These are phyloP conservation scores for Trichoderma virens DNA, from an alignment of 495 filamentous ascomycete genomes.

Conservation along the genomic window DNA sequence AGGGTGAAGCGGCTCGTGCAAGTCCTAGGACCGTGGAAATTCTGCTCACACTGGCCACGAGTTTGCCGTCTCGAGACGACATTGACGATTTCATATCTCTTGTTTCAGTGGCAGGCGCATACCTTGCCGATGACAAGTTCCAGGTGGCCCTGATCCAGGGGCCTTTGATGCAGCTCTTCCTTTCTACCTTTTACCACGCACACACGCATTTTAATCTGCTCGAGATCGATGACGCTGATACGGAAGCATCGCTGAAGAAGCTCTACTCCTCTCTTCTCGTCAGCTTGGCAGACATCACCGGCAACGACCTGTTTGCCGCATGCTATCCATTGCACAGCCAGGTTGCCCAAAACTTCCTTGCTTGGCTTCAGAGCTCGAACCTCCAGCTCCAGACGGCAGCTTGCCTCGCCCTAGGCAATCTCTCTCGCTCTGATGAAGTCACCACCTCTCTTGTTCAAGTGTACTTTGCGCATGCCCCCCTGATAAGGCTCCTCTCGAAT, in stretches of 20 bases:
- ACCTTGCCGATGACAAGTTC: conserved; percentile 34
- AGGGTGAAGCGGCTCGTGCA: conserved; percentile 27
- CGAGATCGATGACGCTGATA: conserved; percentile 33
- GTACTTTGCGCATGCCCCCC: conserved; percentile 43
- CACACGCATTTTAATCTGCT: conserved; percentile 20
- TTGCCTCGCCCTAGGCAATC: conserved; percentile 69
- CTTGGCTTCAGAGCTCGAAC: conserved; percentile 32
- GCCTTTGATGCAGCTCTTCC: conserved; percentile 23
- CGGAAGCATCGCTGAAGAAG: conserved; percentile 44
- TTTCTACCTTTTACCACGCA: conserved; percentile 25
- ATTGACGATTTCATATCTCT: conserved; percentile 30
- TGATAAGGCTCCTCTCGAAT: conserved; percentile 44
- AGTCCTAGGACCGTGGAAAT: conserved; percentile 25
- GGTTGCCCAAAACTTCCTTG: conserved; percentile 38
- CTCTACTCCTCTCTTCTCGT: conserved; percentile 48
- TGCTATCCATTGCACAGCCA: conserved; percentile 29
- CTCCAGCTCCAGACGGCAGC: conserved; percentile 58
- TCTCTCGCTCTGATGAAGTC: conserved; percentile 62
- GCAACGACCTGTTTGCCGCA: conserved; percentile 43
- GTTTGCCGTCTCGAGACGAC: conserved; percentile 17
- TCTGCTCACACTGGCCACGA: conserved; percentile 27
- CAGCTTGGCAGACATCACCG: conserved; percentile 56
- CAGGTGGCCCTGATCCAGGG: conserved; percentile 36
- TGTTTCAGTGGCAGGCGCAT: conserved; percentile 29
- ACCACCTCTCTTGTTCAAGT: conserved; percentile 50